A percentile compares a stretch with the other conserved stretches of the same genome.
These are phyloP conservation scores for Myxozyma melibiosi DNA, from an alignment of 805 yeast genomes.

Conservation along the genomic window DNA sequence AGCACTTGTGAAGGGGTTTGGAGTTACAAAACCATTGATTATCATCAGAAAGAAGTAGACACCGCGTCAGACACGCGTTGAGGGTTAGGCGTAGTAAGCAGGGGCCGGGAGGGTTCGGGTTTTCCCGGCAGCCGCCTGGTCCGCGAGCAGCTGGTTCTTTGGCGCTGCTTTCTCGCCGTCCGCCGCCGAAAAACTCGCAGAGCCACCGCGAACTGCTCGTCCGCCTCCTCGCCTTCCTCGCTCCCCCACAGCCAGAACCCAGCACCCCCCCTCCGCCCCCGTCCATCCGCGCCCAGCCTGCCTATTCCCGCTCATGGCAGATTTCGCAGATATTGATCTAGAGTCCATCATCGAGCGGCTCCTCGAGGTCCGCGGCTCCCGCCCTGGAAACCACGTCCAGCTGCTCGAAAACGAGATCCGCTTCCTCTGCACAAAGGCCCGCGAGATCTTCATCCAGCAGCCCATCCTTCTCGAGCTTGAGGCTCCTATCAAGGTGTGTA, in stretches of 20 bases:
- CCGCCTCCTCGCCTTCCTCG: slow-evolving; percentile 1
- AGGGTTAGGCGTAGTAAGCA: not conserved
- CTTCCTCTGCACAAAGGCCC: slow-evolving; percentile 93
- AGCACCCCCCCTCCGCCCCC: slow-evolving; percentile 3
- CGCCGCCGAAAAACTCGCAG: too few relatives aligned
- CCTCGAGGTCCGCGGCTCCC: slow-evolving; percentile 94
- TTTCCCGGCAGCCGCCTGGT: not conserved
- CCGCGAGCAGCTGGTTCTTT: too few relatives aligned
- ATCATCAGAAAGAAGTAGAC: too few relatives aligned
- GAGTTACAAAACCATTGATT: too few relatives aligned
- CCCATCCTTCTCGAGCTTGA: slow-evolving; percentile 93
- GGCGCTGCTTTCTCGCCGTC: not conserved
- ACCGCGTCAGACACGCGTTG: too few relatives aligned
- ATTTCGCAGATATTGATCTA: slow-evolving; percentile 75
- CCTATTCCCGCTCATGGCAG: slow-evolving; percentile 19
- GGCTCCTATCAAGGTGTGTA: slow-evolving; percentile 88
- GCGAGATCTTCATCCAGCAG: slow-evolving; percentile 97
- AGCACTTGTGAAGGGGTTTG: too few relatives aligned
- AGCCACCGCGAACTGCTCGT: too few relatives aligned
- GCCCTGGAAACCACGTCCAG: slow-evolving; percentile 97
- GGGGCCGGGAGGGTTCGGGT: not conserved
- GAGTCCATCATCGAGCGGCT: slow-evolving; percentile 96
- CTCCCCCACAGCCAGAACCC: not conserved
- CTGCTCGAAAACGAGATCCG: slow-evolving; percentile 92
- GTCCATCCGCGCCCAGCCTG: not conserved